These are phyloP conservation scores for Pythium angustatum DNA, from an alignment of 352 stramenopile genomes.

Conservation along the genomic window DNA sequence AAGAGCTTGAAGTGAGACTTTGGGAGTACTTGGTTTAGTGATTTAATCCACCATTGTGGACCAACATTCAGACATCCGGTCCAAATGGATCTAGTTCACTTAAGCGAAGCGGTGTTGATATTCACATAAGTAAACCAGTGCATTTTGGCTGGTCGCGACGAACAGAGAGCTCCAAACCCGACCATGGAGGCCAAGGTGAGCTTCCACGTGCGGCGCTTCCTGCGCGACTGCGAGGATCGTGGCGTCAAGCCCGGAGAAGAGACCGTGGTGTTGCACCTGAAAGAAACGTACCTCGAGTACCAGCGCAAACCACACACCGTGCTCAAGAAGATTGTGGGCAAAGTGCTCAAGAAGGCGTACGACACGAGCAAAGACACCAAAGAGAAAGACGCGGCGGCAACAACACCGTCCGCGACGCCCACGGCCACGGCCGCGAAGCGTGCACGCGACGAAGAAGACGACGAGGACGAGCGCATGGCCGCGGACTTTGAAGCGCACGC, in stretches of 20 bases:
- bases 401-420: too few relatives aligned
- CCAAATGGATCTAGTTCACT: conserved; percentile 6
- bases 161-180: background rate
- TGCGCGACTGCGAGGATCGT: conserved; percentile 78
- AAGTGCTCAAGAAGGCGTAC: conserved; percentile 68
- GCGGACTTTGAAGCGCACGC: conserved; percentile 48
- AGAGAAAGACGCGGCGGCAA: background rate
- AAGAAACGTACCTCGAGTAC: conserved; percentile 84
- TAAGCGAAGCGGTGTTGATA: too few relatives aligned
- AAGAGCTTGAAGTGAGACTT: conserved; percentile 54
- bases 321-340: conserved; percentile 66
- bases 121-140: conserved; percentile 8
- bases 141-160: conserved; percentile 16
- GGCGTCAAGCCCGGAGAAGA: conserved; percentile 57
- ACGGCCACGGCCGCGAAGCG: conserved; percentile 57
- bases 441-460: conserved; percentile 51
- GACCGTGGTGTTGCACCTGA: conserved; percentile 61
- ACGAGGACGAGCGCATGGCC: conserved; percentile 68
- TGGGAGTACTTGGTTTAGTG: too few relatives aligned
- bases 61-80: too few relatives aligned
- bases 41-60: too few relatives aligned
- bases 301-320: conserved; percentile 75
- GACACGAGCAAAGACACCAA: conserved; percentile 4
- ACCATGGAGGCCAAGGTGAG: conserved; percentile 85
- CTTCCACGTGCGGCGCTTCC: conserved; percentile 84